Base-by-base conservation (phyloP, 2,329 filamentous ascomycete genomes). In the Chaetomiaceae sp. region DNA sequence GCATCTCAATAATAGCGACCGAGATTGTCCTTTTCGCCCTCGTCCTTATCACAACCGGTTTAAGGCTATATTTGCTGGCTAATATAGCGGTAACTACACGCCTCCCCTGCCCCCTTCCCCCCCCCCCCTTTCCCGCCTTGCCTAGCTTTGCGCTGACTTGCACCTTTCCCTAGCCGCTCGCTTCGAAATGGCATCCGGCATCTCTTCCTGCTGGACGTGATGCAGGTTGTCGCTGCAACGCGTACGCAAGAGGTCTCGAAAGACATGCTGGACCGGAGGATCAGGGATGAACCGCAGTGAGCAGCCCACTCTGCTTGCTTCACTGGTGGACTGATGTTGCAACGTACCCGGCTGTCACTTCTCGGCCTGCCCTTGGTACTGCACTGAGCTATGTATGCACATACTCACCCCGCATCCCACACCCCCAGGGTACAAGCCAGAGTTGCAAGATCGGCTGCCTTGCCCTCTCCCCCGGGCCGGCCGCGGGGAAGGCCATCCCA, bases 21-120 rank as follows among this genome's bases (percentile, higher is more conserved):
- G 67, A 70, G 62, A 70, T 70, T 70, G 65, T 62, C 60, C 60
- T 61, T n/a, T 58, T 62, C 51, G 55, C 50, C 58, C 52, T 67
- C 62, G 38, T 54, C 55, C 62, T 64, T 66, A 67, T 60, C 57
- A 57, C 60, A 59, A 53, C 60, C 61, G 60, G 61, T 58, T 64
- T 66, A 65, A 66, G 65, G 59, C 58, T 71, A 70, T 71, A 71
- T 68, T 61, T 66, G 64, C 56, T 62, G 59, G 58, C 57, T 66
- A 65, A 65, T 72, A 72, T 71, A 69, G 60, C 32, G 51, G 58
- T 56, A 42, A 43, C 33, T 27, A 60, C 36, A 48, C 46, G 11
- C n/a, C 37, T 58, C 58, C 57, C 62, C 54, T 62, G 57, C 58
- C 47, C 56, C 48, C 50, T n/a, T n/a, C 43, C 55, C 50, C 54